Percentiles rank a stretch among this genome's conserved stretches.
These are phyloP conservation scores for Polyporus tsugae DNA, from an alignment of 1,284 basidiomycete genomes.

Conservation along the genomic window DNA sequence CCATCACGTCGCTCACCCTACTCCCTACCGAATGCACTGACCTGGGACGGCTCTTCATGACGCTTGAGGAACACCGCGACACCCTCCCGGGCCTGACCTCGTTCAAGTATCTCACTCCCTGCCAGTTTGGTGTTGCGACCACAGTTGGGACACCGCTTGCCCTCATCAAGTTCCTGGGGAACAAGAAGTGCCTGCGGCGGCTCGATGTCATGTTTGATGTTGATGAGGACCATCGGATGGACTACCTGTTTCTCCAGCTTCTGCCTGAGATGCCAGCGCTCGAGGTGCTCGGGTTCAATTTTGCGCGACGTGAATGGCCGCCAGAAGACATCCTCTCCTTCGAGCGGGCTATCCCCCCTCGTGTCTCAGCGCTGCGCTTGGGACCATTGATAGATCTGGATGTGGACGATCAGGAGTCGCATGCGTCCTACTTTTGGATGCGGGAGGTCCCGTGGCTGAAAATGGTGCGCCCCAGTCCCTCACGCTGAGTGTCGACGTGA, in stretches of 20 bases:
- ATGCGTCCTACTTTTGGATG: background rate
- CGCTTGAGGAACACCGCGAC: background rate
- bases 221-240: background rate
- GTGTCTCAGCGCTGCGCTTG: constrained; percentile 10
- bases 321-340: background rate
- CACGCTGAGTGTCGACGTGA: background rate
- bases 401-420: background rate
- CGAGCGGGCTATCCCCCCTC: constrained; percentile 3
- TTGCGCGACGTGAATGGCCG: background rate
- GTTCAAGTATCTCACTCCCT: constrained; percentile 20
- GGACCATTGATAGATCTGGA: background rate
- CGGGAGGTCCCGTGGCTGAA: constrained; percentile 5
- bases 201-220: constrained; percentile 18
- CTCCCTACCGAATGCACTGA: background rate
- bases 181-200: constrained; percentile 18
- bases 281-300: constrained; percentile 17
- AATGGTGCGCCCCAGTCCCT: constrained; percentile 3
- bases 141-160: too few species aligned
- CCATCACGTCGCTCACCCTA: background rate
- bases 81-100: constrained; percentile 26
- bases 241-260: background rate
- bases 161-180: constrained; percentile 20
- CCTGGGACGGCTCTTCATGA: background rate
- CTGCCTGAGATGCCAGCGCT: constrained; percentile 16
- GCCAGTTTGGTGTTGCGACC: background rate